Evolutionary conservation across 768 basidiomycete genomes (phyloP).

Genomic region (Auricularia cornea): DNA sequence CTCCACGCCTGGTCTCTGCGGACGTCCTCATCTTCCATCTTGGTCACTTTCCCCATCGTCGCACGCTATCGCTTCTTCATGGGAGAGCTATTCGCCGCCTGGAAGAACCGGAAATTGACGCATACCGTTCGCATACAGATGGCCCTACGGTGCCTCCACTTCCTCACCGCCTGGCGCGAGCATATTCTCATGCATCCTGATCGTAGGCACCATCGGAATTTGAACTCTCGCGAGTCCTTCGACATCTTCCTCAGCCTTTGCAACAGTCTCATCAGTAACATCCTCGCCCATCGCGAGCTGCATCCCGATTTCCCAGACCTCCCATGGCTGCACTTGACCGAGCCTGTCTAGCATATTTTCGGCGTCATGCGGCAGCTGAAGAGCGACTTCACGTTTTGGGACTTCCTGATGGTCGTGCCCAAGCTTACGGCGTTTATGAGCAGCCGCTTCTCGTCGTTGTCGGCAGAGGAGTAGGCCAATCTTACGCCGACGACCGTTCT

Average conservation of each 20-base stretch:
- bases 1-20: constrained; percentile 31
- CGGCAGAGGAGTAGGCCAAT: neutral
- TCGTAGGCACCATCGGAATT: constrained; percentile 13
- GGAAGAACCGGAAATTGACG: constrained; percentile 17
- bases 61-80: constrained; percentile 32
- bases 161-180: constrained; percentile 18
- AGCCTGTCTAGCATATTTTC: constrained; percentile 25
- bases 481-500: constrained; percentile 17
- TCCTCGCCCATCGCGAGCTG: constrained; percentile 14
- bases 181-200: constrained; percentile 12
- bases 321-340: constrained; percentile 26
- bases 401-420: constrained; percentile 15
- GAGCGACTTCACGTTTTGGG: constrained; percentile 17
- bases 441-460: neutral
- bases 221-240: constrained; percentile 16
- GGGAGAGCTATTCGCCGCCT: constrained; percentile 21
- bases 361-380: constrained; percentile 16
- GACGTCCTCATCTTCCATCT: constrained; percentile 18
- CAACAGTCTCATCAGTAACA: constrained; percentile 15
- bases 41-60: constrained; percentile 18
- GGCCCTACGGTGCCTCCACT: constrained; percentile 15
- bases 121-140: constrained; percentile 18
- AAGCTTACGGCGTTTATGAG: constrained; percentile 9
- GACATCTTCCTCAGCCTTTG: constrained; percentile 17
- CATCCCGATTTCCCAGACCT: constrained; percentile 15